phyloP scores from a whole-genome alignment of 2,329 filamentous ascomycete genomes.

The Botrytis paeoniae region DNA sequence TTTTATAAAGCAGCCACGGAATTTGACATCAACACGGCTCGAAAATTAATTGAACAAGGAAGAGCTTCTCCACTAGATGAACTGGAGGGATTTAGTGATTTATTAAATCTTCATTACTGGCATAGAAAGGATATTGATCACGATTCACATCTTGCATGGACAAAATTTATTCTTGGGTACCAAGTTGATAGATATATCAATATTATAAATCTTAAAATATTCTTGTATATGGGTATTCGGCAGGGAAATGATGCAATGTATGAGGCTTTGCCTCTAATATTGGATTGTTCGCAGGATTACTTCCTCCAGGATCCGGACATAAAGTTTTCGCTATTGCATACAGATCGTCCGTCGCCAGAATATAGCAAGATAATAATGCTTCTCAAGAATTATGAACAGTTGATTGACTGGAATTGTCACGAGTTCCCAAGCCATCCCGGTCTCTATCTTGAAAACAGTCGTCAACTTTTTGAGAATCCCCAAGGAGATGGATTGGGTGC shows the following conservation, averaged over 20 bases:
- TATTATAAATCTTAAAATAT: rapidly evolving
- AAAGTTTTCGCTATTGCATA: rapidly evolving
- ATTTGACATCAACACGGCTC: neutral
- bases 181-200: neutral
- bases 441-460: neutral
- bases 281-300: neutral
- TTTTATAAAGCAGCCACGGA: neutral
- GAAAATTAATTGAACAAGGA: neutral
- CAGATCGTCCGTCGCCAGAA: neutral
- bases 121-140: rapidly evolving
- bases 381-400: neutral
- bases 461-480: neutral
- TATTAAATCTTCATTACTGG: neutral
- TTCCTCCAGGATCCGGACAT: neutral
- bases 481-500: neutral
- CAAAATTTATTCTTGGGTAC: neutral
- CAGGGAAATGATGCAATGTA: rapidly evolving
- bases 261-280: no score
- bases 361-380: rapidly evolving
- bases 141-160: neutral
- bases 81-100: rapidly evolving
- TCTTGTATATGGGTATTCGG: rapidly evolving
- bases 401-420: neutral
- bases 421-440: neutral
- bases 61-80: neutral